Percentiles rank a stretch among this genome's conserved stretches.
Conservation (phyloP, 2,329 filamentous ascomycete genomes). For the Epichloe bromicola region DNA sequence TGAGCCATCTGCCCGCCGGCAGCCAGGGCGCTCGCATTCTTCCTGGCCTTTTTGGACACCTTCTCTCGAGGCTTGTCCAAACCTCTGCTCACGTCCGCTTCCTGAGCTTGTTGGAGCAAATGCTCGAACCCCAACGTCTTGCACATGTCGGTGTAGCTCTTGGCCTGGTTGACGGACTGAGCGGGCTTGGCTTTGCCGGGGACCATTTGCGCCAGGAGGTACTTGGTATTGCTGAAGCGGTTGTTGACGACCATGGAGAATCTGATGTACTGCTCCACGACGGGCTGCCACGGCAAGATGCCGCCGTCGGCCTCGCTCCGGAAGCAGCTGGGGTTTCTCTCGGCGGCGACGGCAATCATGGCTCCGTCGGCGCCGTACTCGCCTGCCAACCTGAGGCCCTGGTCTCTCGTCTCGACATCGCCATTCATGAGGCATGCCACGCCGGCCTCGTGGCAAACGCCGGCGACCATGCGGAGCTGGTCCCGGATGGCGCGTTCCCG, state of each 20-base stretch:
- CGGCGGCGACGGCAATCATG: slow-evolving; percentile 92
- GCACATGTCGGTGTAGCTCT: slow-evolving; percentile 60
- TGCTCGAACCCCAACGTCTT: slow-evolving; percentile 50
- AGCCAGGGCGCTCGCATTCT: slow-evolving; percentile 30
- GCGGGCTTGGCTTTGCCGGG: slow-evolving; percentile 62
- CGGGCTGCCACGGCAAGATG: slow-evolving; percentile 58
- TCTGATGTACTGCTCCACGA: slow-evolving; percentile 63
- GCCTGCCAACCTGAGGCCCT: slow-evolving; percentile 56
- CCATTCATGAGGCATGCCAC: slow-evolving; percentile 95
- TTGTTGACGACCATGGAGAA: slow-evolving; percentile 69
- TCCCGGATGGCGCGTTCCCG: slow-evolving; percentile 75
- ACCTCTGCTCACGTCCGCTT: slow-evolving; percentile 50
- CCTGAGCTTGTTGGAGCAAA: slow-evolving; percentile 48
- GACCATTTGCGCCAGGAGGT: slow-evolving; percentile 70
- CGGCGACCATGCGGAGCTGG: slow-evolving; percentile 72
- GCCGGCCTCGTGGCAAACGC: slow-evolving; percentile 68
- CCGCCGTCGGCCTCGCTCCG: slow-evolving; percentile 56
- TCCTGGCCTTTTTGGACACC: slow-evolving; percentile 15
- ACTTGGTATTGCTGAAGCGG: slow-evolving; percentile 87
- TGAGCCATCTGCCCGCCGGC: slow-evolving; percentile 32
- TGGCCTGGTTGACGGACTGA: slow-evolving; percentile 47
- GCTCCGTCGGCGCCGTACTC: slow-evolving; percentile 85
- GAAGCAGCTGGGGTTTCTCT: slow-evolving; percentile 86
- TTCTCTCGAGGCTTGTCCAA: slow-evolving; percentile 36
- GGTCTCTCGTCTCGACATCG: slow-evolving; percentile 64